A percentile compares a stretch with the other conserved stretches of the same genome.
Evolutionary conservation across 805 yeast species (phyloP).

Genomic region (Metschnikowia drakensbergensis): DNA sequence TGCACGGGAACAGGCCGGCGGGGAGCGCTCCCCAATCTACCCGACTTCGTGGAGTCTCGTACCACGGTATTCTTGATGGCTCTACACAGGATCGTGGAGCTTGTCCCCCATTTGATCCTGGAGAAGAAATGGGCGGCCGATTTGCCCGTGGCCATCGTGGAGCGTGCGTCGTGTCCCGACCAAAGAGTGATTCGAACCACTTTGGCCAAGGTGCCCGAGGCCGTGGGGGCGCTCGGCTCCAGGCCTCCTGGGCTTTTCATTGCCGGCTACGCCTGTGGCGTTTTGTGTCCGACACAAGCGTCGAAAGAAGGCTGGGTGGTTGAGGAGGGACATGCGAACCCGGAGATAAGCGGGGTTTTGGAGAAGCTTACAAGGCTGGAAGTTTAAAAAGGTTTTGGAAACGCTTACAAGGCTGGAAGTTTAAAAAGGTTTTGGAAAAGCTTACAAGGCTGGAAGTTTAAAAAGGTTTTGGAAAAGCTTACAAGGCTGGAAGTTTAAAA

Average conservation of each 20-base stretch:
- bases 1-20: constrained; percentile 94
- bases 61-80: constrained; percentile 91
- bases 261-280: constrained; percentile 74
- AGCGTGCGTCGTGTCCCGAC: constrained; percentile 90
- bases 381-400: neutral
- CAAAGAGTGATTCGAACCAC: constrained; percentile 80
- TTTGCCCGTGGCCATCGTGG: constrained; percentile 81
- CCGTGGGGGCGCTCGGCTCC: constrained; percentile 73
- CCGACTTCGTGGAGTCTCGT: constrained; percentile 65
- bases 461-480: no score
- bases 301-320: constrained; percentile 37
- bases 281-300: constrained; percentile 25
- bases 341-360: constrained; percentile 13
- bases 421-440: neutral
- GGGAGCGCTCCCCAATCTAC: constrained; percentile 75
- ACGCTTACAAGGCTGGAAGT: neutral
- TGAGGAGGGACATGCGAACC: constrained; percentile 40
- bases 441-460: no score
- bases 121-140: constrained; percentile 61
- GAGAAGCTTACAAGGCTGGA: neutral
- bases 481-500: no score
- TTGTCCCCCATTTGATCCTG: constrained; percentile 43
- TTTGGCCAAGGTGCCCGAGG: constrained; percentile 61
- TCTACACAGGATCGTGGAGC: constrained; percentile 65
- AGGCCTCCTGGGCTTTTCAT: constrained; percentile 91